Percentiles rank a stretch among this genome's conserved stretches.
Conservation (phyloP, 2,329 filamentous ascomycete species). For the Microcyclospora tardicrescens region DNA sequence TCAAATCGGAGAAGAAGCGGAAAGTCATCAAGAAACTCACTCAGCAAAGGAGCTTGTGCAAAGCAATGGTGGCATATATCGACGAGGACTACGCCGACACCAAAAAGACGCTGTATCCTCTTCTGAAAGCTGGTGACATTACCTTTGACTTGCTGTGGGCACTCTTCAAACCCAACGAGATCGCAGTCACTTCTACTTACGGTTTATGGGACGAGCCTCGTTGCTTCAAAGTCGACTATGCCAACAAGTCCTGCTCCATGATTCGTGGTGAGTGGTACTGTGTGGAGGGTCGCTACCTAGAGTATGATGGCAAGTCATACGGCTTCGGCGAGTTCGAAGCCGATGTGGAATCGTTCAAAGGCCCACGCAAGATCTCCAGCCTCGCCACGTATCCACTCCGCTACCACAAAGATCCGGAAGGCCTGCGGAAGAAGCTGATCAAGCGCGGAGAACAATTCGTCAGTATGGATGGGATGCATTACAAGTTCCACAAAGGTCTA, state of each 20-base stretch:
- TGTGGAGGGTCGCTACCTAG: slow-evolving; percentile 66
- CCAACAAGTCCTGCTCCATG: slow-evolving; percentile 55
- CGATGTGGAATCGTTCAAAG: slow-evolving; percentile 64
- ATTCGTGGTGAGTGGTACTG: slow-evolving; percentile 63
- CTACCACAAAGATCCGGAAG: slow-evolving; percentile 62
- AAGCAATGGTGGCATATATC: slow-evolving; percentile 62
- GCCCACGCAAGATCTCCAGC: slow-evolving; percentile 68
- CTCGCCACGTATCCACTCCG: slow-evolving; percentile 64
- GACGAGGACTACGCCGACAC: slow-evolving; percentile 66
- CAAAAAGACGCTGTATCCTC: slow-evolving; percentile 68
- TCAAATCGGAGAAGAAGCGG: slow-evolving; percentile 46
- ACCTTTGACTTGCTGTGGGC: slow-evolving; percentile 85
- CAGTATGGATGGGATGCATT: slow-evolving; percentile 66
- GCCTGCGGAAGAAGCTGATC: slow-evolving; percentile 53
- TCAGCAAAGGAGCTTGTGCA: slow-evolving; percentile 51
- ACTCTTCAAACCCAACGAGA: slow-evolving; percentile 73
- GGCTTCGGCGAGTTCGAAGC: slow-evolving; percentile 59
- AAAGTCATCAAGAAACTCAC: slow-evolving; percentile 47
- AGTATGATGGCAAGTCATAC: slow-evolving; percentile 79
- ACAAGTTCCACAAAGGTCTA: slow-evolving; percentile 70
- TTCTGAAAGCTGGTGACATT: slow-evolving; percentile 70
- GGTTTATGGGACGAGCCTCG: slow-evolving; percentile 63
- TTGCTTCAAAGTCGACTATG: slow-evolving; percentile 69
- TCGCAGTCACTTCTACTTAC: slow-evolving; percentile 66
- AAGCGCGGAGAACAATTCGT: slow-evolving; percentile 78